These are phyloP conservation scores for Fusarium mangiferae DNA, from an alignment of 2,329 filamentous ascomycete genomes.

Conservation along the genomic window DNA sequence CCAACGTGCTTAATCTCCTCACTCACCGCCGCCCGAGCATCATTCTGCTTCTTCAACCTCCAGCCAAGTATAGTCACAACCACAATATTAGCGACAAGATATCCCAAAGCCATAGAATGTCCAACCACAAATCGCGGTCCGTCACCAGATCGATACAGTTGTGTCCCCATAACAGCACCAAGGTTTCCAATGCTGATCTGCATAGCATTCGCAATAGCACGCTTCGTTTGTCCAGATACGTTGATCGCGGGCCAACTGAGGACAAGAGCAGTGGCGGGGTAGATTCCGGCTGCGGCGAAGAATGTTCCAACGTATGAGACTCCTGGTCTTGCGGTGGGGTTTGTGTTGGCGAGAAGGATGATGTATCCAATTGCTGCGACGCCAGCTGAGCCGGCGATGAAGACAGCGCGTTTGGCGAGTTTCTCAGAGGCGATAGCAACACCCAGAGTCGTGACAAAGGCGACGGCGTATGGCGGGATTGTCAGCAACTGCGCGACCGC, in stretches of 20 bases:
- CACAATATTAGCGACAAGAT: constrained; percentile 67
- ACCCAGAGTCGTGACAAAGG: constrained; percentile 66
- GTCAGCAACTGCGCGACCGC: constrained; percentile 68
- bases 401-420: constrained; percentile 66
- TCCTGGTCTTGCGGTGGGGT: constrained; percentile 60
- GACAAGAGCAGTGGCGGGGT: constrained; percentile 70
- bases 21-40: constrained; percentile 55
- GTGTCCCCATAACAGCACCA: constrained; percentile 75
- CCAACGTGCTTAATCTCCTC: constrained; percentile 61
- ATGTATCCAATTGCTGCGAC: constrained; percentile 72
- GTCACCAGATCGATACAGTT: constrained; percentile 70
- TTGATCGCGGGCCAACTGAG: constrained; percentile 79
- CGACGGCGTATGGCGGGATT: constrained; percentile 72
- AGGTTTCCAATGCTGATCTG: constrained; percentile 78
- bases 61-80: constrained; percentile 64
- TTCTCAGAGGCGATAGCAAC: constrained; percentile 71
- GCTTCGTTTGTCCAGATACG: constrained; percentile 75
- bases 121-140: constrained; percentile 73
- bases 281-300: constrained; percentile 74
- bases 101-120: constrained; percentile 73
- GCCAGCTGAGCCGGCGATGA: constrained; percentile 67
- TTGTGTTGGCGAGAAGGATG: constrained; percentile 64
- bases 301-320: constrained; percentile 70
- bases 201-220: constrained; percentile 74
- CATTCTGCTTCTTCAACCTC: constrained; percentile 68